Conservation (phyloP, 2,329 filamentous ascomycete species). For the Lecanosticta acicola region DNA sequence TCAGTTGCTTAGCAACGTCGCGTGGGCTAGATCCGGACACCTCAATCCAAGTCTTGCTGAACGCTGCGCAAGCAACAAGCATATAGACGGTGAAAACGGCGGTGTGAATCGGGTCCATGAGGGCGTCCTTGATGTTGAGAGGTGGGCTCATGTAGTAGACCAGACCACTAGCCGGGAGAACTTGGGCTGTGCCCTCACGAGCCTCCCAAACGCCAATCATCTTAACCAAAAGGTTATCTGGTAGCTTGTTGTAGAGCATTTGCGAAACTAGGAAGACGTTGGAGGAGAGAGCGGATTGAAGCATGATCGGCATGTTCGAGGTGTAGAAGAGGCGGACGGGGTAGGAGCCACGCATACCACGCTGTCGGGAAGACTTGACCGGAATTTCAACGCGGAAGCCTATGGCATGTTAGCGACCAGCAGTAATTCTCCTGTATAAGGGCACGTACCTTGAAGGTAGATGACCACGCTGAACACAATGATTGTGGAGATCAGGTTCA, state of each 20-base stretch:
- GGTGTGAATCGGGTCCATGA: constrained; percentile 95
- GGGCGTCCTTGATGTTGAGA: constrained; percentile 89
- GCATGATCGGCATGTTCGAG: constrained; percentile 99
- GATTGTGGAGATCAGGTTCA: constrained; percentile 88
- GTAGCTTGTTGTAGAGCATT: constrained; percentile 99
- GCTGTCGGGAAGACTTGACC: constrained; percentile 98
- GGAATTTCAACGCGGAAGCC: constrained; percentile 99
- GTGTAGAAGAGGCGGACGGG: constrained; percentile 99
- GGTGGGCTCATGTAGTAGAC: constrained; percentile 99
- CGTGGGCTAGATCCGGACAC: constrained; percentile 95
- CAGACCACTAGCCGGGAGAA: constrained; percentile 85
- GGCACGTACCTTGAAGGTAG: constrained; percentile 56
- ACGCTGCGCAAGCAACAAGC: constrained; percentile 93
- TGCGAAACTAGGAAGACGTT: constrained; percentile 99
- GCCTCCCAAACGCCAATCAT: constrained; percentile 98
- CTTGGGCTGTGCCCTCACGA: constrained; percentile 90
- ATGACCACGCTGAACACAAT: constrained; percentile 95
- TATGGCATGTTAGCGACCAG: constrained; percentile 45
- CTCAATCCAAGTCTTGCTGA: constrained; percentile 99
- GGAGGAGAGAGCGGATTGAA: constrained; percentile 96
- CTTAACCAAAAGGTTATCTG: constrained; percentile 95
- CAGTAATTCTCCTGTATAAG: not conserved
- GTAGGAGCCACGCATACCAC: constrained; percentile 96
- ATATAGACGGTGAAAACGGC: constrained; percentile 95
- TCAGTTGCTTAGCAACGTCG: constrained; percentile 98